Conservation (phyloP, 2,329 filamentous ascomycete species). For the Arthrobotrys megalospora region DNA sequence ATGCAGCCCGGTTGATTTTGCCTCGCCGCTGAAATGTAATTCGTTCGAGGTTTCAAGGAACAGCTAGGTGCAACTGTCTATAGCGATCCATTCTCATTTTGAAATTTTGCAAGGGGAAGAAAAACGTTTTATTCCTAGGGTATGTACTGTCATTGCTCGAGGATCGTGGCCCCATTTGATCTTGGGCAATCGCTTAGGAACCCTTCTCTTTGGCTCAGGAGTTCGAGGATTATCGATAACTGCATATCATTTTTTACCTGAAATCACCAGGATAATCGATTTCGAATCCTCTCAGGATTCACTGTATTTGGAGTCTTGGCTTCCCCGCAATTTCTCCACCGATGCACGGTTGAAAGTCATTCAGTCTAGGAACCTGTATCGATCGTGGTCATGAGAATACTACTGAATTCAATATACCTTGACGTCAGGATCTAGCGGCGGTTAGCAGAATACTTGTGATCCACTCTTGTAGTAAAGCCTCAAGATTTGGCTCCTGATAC, state of each 20-base stretch:
- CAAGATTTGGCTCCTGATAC: background rate
- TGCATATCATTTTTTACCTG: background rate
- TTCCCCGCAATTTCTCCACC: constrained; percentile 27
- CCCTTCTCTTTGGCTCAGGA: constrained; percentile 19
- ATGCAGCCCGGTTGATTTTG: background rate
- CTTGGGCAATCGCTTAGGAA: constrained; percentile 24
- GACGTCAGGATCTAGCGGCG: constrained; percentile 1
- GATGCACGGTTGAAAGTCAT: background rate
- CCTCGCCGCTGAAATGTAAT: background rate
- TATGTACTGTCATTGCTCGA: background rate
- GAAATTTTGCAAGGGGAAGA: background rate
- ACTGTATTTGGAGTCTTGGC: background rate
- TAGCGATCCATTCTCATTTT: background rate
- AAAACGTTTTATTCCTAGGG: constrained; percentile 28
- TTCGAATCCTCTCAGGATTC: constrained; percentile 3
- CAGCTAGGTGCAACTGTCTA: background rate
- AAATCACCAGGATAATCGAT: constrained; percentile 8
- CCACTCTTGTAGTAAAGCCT: background rate
- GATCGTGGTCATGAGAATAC: constrained; percentile 1
- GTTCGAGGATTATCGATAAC: background rate
- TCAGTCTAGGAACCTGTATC: background rate
- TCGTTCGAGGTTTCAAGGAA: background rate
- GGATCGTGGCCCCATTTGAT: background rate
- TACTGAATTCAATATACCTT: background rate
- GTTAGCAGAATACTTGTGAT: background rate